Conservation (phyloP, 345 rosid genomes). For the Eucalyptus pauciflora region DNA sequence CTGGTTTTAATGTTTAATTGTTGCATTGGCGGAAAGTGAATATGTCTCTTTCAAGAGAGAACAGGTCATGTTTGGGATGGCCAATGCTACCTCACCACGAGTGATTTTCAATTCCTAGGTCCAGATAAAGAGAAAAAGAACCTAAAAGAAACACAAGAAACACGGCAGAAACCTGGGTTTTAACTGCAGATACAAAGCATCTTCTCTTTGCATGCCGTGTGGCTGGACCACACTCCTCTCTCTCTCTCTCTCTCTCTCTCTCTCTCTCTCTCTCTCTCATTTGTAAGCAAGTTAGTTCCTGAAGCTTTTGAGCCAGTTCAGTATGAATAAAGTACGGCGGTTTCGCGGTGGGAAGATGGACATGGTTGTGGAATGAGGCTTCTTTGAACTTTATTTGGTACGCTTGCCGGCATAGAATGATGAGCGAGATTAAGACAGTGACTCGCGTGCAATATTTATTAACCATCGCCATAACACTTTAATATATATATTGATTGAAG, state of each 20-base stretch:
- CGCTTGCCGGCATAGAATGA: not conserved
- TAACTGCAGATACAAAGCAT: not conserved
- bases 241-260: not conserved
- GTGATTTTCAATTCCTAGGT: not conserved
- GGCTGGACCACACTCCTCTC: not conserved
- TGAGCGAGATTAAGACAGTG: not conserved
- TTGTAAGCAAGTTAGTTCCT: not conserved
- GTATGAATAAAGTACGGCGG: not conserved
- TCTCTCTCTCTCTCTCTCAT: not conserved
- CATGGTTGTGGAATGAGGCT: not conserved
- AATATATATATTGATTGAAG: not conserved
- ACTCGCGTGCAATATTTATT: not conserved
- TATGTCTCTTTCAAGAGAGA: not conserved
- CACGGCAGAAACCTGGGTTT: not conserved
- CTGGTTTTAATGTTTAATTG: not conserved
- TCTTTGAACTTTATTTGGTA: not conserved
- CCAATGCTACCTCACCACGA: not conserved
- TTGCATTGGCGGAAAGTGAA: not conserved
- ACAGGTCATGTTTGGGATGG: not conserved
- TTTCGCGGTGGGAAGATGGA: not conserved
- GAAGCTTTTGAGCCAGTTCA: not conserved
- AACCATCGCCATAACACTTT: not conserved
- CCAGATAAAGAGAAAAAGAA: not conserved
- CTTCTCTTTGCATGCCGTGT: not conserved
- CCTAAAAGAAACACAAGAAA: not conserved